phyloP scores from a whole-genome alignment of 176 grass and related monocot genomes.

The Coix lacrymajobi region DNA sequence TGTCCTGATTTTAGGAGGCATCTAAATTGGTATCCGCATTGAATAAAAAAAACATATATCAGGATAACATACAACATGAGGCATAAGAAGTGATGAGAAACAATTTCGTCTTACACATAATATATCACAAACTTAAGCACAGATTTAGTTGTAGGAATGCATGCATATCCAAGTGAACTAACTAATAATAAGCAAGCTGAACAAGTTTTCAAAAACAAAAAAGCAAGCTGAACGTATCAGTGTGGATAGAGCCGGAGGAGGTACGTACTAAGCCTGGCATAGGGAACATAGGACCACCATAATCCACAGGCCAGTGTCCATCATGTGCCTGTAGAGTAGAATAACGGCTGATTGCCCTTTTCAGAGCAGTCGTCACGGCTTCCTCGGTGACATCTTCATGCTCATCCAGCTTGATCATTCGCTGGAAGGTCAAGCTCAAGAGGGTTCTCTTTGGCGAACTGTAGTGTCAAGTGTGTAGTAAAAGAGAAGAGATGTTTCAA shows the following conservation, averaged over 20 bases:
- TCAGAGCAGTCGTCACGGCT: conserved; percentile 43
- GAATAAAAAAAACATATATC: no score
- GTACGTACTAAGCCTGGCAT: conserved; percentile 89
- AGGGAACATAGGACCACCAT: conserved; percentile 82
- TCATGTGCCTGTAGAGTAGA: conserved; percentile 76
- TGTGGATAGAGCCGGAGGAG: background rate
- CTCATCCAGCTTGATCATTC: conserved; percentile 62
- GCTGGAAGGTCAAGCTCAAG: conserved; percentile 55
- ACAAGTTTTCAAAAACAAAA: no score
- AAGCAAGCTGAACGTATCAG: background rate
- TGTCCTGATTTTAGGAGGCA: background rate
- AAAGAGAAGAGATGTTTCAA: background rate
- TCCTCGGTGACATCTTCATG: conserved; percentile 68
- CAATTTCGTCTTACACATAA: background rate
- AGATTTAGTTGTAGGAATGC: no score
- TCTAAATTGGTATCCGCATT: background rate
- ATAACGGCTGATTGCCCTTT: conserved; percentile 49
- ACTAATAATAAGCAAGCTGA: background rate
- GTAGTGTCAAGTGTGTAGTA: conserved; percentile 6
- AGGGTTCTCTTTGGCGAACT: conserved; percentile 72
- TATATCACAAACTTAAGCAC: background rate
- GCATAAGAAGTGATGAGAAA: background rate
- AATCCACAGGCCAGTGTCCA: conserved; percentile 86
- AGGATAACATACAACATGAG: background rate
- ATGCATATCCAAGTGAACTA: background rate